Base-by-base conservation (phyloP, 1,284 basidiomycete genomes). In the Cryptococcus amylolentus region DNA sequence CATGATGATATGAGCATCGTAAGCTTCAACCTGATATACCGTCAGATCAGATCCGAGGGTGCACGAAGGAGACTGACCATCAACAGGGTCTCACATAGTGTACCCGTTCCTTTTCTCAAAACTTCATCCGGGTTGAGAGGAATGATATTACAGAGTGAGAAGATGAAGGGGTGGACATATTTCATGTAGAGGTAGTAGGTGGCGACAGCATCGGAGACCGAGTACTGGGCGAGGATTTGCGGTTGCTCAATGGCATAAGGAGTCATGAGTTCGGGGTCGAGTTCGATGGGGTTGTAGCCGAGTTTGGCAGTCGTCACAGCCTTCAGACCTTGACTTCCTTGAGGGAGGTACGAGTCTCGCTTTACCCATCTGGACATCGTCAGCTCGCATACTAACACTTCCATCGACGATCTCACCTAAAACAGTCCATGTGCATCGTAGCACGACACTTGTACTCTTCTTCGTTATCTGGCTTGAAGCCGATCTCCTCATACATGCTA, bases 111-210 rank as follows among this genome's bases (percentile, higher is more conserved):
- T 77, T 99, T 98, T 47, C 96, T 83, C 67, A 98, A 77, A 4
- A 98, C 96, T 66, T 98, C 96, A 68, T 99, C 96, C 2, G 96
- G 93, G 69, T 88, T 89, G 56, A 99, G 84, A 16, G 96, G 96
- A 68, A 99, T 98, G 76, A 98, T 98, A 81, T 97, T 98, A 80
- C 96, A 98, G 38, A 99, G 81, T 27, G 95, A 98, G 80, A 99
- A 99, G 69, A 98, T 93, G 83, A 99, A 99, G 0, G 96, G 96
- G 71, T 98, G 94, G 12, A 99, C 94, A 73, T 99, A 98, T 91
- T 98, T 99, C 96, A 98, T 98, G 81, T 99, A 98, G 47, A 99
- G 84, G 76, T 98, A 98, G 76, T 99, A 98, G 1, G 96, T 98
- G 23, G 96, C 96, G 5, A 98, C 96, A 1, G 96, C 96, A 82